Percentiles rank a stretch among this genome's conserved stretches.
phyloP scores from a whole-genome alignment of 2,329 filamentous ascomycete genomes.

The Exophiala sp. region DNA sequence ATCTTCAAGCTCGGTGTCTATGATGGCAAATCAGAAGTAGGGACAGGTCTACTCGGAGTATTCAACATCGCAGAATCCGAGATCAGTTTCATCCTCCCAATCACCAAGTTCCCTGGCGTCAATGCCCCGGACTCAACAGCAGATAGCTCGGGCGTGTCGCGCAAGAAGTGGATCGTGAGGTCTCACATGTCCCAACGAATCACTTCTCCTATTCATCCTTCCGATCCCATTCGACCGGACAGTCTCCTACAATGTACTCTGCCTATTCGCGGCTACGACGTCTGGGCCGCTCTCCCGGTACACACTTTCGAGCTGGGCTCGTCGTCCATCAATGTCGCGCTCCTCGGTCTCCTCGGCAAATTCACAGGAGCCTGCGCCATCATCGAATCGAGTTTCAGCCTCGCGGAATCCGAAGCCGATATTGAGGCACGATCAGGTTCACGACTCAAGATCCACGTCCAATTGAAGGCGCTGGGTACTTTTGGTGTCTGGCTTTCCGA shows the following conservation, averaged over 20 bases:
- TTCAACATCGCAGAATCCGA: constrained; percentile 72
- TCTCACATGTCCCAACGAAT: constrained; percentile 66
- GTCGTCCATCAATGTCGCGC: constrained; percentile 51
- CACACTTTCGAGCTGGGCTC: constrained; percentile 58
- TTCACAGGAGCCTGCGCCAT: constrained; percentile 87
- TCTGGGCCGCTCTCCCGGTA: constrained; percentile 71
- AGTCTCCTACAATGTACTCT: constrained; percentile 62
- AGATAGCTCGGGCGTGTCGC: constrained; percentile 30
- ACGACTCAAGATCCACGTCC: constrained; percentile 61
- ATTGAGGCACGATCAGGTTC: constrained; percentile 3
- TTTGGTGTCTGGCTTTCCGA: constrained; percentile 70
- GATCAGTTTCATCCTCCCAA: constrained; percentile 65
- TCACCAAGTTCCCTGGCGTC: constrained; percentile 68
- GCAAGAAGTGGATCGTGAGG: constrained; percentile 65
- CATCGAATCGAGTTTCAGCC: constrained; percentile 56
- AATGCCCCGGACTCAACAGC: constrained; percentile 13
- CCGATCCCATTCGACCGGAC: constrained; percentile 33
- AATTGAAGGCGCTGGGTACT: constrained; percentile 73
- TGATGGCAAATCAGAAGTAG: constrained; percentile 63
- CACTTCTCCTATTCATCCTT: constrained; percentile 49
- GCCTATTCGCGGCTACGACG: constrained; percentile 68
- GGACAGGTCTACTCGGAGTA: constrained; percentile 73
- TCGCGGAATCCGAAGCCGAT: constrained; percentile 52
- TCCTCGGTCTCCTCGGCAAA: constrained; percentile 76
- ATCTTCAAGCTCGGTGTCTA: constrained; percentile 78